A percentile compares a stretch with the other conserved stretches of the same genome.
phyloP scores from a whole-genome alignment of 176 grass and related monocot genomes.

The Calamus simplicifolius region DNA sequence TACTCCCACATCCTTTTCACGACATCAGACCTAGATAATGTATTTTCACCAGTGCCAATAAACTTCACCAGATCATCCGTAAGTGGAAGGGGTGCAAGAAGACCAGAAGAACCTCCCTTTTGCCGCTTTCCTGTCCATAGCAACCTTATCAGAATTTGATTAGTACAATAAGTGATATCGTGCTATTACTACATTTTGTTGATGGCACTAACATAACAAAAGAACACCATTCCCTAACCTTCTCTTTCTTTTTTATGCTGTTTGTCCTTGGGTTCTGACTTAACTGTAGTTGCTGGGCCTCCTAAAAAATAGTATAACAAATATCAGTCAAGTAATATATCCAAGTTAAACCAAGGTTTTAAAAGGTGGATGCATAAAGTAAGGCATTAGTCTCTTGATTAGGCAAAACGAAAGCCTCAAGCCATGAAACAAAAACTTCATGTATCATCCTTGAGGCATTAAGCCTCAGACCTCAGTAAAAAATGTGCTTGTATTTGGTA shows the following conservation, averaged over 20 bases:
- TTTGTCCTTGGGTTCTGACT: conserved; percentile 68
- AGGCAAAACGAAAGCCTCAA: neutral
- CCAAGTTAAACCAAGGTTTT: neutral
- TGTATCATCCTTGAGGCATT: too few species aligned
- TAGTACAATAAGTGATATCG: conserved; percentile 17
- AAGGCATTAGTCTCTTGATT: neutral
- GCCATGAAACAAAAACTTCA: neutral
- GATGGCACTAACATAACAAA: too few species aligned
- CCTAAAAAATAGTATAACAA: conserved; percentile 3
- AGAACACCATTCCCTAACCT: conserved; percentile 38
- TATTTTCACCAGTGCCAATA: conserved; percentile 84
- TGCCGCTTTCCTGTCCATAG: conserved; percentile 46
- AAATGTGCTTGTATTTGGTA: too few species aligned
- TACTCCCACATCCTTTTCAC: conserved; percentile 91
- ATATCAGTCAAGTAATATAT: too few species aligned
- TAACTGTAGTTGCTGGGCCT: conserved; percentile 42
- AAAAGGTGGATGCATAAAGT: neutral
- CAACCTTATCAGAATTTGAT: conserved; percentile 22
- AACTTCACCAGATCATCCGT: conserved; percentile 81
- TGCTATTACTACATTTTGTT: conserved; percentile 2
- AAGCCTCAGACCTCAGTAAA: too few species aligned
- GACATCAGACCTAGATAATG: conserved; percentile 71
- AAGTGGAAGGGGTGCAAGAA: conserved; percentile 73
- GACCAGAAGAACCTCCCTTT: conserved; percentile 62
- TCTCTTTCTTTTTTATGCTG: conserved; percentile 83